Percentiles rank a stretch among this genome's conserved stretches.
These are phyloP conservation scores for Ascochyta pisi DNA, from an alignment of 2,329 filamentous ascomycete genomes.

Conservation along the genomic window DNA sequence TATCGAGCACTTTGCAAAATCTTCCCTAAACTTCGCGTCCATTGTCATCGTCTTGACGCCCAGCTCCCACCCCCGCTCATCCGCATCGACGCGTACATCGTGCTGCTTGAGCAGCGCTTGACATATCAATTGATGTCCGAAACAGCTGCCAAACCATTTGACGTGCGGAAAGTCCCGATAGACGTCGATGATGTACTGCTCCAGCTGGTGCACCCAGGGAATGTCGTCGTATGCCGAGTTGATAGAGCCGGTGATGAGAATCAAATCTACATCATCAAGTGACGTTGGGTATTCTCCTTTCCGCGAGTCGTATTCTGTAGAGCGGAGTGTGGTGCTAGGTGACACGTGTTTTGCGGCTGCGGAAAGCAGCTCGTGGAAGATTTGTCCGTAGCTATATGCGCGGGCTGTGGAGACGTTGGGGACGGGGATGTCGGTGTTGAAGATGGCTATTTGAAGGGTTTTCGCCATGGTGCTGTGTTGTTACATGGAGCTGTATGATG, in stretches of 20 bases:
- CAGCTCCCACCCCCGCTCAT: slow-evolving; percentile 38
- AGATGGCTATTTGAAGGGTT: slow-evolving; percentile 30
- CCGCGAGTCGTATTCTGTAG: slow-evolving; percentile 47
- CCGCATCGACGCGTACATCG: slow-evolving; percentile 36
- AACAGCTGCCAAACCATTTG: slow-evolving; percentile 55
- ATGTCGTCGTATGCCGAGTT: slow-evolving; percentile 39
- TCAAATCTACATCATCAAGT: slow-evolving; percentile 41
- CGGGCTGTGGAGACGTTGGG: slow-evolving; percentile 26
- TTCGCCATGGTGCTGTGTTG: not conserved
- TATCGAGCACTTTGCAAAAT: not conserved
- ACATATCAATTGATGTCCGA: slow-evolving; percentile 54
- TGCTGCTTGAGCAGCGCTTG: slow-evolving; percentile 45
- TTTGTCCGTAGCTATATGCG: slow-evolving; percentile 36
- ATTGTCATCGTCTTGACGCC: slow-evolving; percentile 34
- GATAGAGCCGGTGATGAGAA: slow-evolving; percentile 52
- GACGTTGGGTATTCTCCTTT: slow-evolving; percentile 45
- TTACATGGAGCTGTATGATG: not conserved
- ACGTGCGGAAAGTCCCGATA: slow-evolving; percentile 42
- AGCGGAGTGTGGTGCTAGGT: slow-evolving; percentile 27
- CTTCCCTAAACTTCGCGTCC: slow-evolving; percentile 17
- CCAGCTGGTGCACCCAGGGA: slow-evolving; percentile 35
- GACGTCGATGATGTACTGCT: slow-evolving; percentile 39
- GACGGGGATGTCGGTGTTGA: slow-evolving; percentile 43
- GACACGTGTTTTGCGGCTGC: slow-evolving; percentile 21
- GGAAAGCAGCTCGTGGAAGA: slow-evolving; percentile 38